Evolutionary conservation across 768 basidiomycete genomes (phyloP).

Genomic region (Leucosporidium yakuticum): DNA sequence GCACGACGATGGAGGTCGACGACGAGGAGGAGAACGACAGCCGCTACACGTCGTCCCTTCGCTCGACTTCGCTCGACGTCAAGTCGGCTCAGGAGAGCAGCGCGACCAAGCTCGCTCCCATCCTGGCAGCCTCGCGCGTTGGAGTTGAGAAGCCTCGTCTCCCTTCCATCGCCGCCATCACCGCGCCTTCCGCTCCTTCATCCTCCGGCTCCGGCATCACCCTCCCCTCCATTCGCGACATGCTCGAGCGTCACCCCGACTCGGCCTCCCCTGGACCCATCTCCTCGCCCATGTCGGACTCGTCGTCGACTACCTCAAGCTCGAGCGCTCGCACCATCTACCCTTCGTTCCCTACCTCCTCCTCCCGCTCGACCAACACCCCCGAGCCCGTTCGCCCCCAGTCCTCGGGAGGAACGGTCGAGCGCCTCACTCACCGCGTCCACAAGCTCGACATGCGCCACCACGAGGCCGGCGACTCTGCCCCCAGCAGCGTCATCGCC

Average conservation of each 20-base stretch:
- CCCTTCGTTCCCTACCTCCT: slow-evolving; percentile 18
- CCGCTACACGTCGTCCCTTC: slow-evolving; percentile 20
- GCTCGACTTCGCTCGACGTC: slow-evolving; percentile 2
- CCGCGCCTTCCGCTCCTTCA: neutral
- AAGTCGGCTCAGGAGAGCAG: neutral
- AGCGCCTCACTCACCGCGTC: slow-evolving; percentile 30
- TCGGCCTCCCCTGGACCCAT: neutral
- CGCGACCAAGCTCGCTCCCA: slow-evolving; percentile 15
- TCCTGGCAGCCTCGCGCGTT: slow-evolving; percentile 2
- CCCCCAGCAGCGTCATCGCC: neutral
- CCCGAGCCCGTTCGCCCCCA: slow-evolving; percentile 14
- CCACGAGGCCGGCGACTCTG: neutral
- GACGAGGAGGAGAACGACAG: slow-evolving; percentile 4
- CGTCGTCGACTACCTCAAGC: neutral
- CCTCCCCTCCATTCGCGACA: slow-evolving; percentile 25
- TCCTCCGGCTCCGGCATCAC: neutral
- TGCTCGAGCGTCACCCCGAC: slow-evolving; percentile 11
- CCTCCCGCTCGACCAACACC: slow-evolving; percentile 1
- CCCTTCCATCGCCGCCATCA: slow-evolving; percentile 5
- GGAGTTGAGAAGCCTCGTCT: slow-evolving; percentile 1
- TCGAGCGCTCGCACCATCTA: slow-evolving; percentile 15
- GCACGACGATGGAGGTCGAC: slow-evolving; percentile 1
- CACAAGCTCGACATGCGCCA: slow-evolving; percentile 27
- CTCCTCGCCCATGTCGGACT: neutral
- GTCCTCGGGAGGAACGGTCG: slow-evolving; percentile 29